A percentile compares a stretch with the other conserved stretches of the same genome.
Evolutionary conservation across 495 filamentous ascomycete species (phyloP).

Genomic region (Neurospora sublineolata): DNA sequence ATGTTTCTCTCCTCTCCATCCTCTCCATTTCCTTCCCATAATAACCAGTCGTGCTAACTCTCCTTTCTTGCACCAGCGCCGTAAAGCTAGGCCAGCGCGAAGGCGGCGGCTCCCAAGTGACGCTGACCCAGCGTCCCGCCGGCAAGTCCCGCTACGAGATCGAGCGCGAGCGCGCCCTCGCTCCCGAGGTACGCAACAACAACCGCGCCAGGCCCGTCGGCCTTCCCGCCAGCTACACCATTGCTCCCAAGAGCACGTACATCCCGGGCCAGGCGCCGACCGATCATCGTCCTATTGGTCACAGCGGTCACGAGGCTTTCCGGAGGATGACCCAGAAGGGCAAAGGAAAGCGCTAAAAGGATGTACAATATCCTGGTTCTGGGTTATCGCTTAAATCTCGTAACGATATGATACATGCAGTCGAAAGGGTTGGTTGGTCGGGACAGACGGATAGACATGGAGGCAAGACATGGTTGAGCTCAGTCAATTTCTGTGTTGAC

Average conservation of each 20-base stretch:
- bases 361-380: background rate
- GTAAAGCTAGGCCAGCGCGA: slow-evolving; percentile 36
- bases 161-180: slow-evolving; percentile 58
- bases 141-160: slow-evolving; percentile 39
- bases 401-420: background rate
- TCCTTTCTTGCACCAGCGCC: slow-evolving; percentile 29
- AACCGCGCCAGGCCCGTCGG: slow-evolving; percentile 65
- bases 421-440: no score
- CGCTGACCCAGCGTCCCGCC: slow-evolving; percentile 34
- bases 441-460: no score
- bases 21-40: slow-evolving; percentile 14
- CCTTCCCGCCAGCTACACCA: slow-evolving; percentile 65
- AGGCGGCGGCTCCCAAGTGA: slow-evolving; percentile 28
- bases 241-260: slow-evolving; percentile 58
- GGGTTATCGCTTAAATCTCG: background rate
- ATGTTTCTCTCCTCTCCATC: slow-evolving; percentile 12
- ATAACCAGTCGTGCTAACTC: slow-evolving; percentile 7
- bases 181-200: slow-evolving; percentile 47
- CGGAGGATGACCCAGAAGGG: slow-evolving; percentile 68
- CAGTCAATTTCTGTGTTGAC: background rate
- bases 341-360: slow-evolving; percentile 36
- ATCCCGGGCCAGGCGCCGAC: slow-evolving; percentile 25
- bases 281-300: slow-evolving; percentile 51
- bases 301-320: slow-evolving; percentile 69
- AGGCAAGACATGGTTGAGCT: background rate